A percentile compares a stretch with the other conserved stretches of the same genome.
Conservation (phyloP, 768 basidiomycete species). For the Hortiboletus campestris region DNA sequence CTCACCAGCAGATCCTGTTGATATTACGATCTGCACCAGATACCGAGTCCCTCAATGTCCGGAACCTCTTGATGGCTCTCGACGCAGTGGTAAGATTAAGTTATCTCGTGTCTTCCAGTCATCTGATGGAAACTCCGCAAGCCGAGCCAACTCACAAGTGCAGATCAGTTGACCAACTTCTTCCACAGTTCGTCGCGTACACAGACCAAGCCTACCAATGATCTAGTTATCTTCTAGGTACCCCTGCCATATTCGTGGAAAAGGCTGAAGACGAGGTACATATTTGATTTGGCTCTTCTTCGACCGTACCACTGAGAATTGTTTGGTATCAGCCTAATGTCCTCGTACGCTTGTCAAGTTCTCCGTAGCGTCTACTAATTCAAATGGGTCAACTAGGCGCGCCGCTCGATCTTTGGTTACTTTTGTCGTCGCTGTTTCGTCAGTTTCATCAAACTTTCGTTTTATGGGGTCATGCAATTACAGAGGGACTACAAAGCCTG, state of each 20-base stretch:
- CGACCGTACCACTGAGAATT: constrained; percentile 7
- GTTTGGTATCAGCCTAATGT: constrained; percentile 22
- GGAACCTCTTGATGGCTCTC: constrained; percentile 46
- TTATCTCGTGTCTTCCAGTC: constrained; percentile 9
- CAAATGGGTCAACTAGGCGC: constrained; percentile 42
- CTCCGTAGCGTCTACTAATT: constrained; percentile 8
- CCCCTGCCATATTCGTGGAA: constrained; percentile 57
- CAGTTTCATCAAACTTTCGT: constrained; percentile 74
- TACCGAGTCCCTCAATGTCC: constrained; percentile 41
- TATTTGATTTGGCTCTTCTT: constrained; percentile 2
- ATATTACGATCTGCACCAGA: constrained; percentile 46
- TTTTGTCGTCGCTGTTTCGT: constrained; percentile 77
- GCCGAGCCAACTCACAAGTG: constrained; percentile 50
- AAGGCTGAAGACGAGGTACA: constrained; percentile 55
- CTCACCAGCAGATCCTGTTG: constrained; percentile 48
- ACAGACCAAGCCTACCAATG: background rate
- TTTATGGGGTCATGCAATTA: constrained; percentile 64
- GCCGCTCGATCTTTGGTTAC: constrained; percentile 78
- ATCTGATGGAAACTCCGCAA: constrained; percentile 25
- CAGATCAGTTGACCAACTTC: constrained; percentile 64
- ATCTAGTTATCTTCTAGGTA: constrained; percentile 35
- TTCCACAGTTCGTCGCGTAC: constrained; percentile 37
- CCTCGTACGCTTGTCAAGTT: constrained; percentile 19
- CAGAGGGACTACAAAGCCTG: constrained; percentile 66
- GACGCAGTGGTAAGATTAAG: constrained; percentile 35